A percentile compares a stretch with the other conserved stretches of the same genome.
These are phyloP conservation scores for Mesembryanthemum crystallinum DNA, from an alignment of 148 eudicot genomes.

Conservation along the genomic window DNA sequence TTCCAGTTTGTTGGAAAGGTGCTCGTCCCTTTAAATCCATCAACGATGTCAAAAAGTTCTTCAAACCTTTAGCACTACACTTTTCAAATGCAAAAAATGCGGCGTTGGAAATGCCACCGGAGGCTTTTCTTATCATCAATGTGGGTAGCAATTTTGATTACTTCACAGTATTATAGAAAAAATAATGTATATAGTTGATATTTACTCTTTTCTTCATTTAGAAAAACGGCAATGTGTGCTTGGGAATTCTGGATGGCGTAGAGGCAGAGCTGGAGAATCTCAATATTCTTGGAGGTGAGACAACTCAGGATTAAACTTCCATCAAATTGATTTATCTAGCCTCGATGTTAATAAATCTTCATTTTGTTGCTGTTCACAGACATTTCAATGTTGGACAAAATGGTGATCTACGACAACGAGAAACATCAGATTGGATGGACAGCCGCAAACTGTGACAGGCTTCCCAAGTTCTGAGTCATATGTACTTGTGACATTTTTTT, in stretches of 20 bases:
- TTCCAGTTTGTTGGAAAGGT: slow-evolving; percentile 93
- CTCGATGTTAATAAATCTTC: neutral
- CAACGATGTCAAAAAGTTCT: slow-evolving; percentile 48
- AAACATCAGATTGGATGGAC: slow-evolving; percentile 76
- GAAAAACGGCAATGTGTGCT: slow-evolving; percentile 78
- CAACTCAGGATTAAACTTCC: neutral
- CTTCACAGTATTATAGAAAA: neutral
- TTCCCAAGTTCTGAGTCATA: slow-evolving; percentile 55
- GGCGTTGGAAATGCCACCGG: slow-evolving; percentile 57
- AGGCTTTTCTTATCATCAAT: slow-evolving; percentile 66
- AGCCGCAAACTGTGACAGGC: slow-evolving; percentile 60
- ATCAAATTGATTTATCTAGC: neutral
- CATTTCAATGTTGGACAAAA: slow-evolving; percentile 64
- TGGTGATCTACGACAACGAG: slow-evolving; percentile 76
- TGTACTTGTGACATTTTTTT: slow-evolving; percentile 16
- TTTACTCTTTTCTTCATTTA: slow-evolving; percentile 25
- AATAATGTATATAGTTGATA: neutral
- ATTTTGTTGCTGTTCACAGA: slow-evolving; percentile 42
- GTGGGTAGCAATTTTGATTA: slow-evolving; percentile 43
- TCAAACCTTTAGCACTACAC: slow-evolving; percentile 58
- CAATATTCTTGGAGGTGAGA: slow-evolving; percentile 82
- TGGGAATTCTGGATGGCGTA: slow-evolving; percentile 75
- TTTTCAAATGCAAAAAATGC: slow-evolving; percentile 52
- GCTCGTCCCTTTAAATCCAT: slow-evolving; percentile 59
- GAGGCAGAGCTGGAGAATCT: slow-evolving; percentile 59